These are phyloP conservation scores for Plasmopara muralis DNA, from an alignment of 352 stramenopile genomes.

Conservation along the genomic window DNA sequence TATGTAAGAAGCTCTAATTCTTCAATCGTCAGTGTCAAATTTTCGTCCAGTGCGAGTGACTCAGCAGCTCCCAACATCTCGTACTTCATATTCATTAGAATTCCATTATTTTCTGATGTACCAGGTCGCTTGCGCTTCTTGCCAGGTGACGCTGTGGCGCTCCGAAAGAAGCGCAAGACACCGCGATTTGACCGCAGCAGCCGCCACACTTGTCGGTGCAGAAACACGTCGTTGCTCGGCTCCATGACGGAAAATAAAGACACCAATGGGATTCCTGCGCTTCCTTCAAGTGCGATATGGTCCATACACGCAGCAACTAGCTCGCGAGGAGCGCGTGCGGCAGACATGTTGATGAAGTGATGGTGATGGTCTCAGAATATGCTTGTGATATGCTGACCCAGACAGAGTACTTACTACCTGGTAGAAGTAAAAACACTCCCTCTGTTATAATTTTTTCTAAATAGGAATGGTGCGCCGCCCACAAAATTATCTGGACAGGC, in stretches of 20 bases:
- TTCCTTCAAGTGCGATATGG: conserved; percentile 53
- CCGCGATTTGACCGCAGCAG: conserved; percentile 34
- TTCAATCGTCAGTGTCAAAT: conserved; percentile 1
- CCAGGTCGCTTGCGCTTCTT: conserved; percentile 59
- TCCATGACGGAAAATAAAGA: conserved; percentile 41
- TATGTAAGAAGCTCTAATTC: conserved; percentile 21
- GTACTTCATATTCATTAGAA: conserved; percentile 16
- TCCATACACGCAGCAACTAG: conserved; percentile 58
- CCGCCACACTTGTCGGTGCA: conserved; percentile 53
- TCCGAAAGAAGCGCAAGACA: conserved; percentile 51
- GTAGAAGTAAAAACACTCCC: too few species aligned
- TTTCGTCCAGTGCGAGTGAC: neutral
- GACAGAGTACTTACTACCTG: too few species aligned
- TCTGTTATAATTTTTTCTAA: too few species aligned
- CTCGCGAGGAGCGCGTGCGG: conserved; percentile 24
- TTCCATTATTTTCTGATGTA: neutral
- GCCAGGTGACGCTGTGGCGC: conserved; percentile 1
- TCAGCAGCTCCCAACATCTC: conserved; percentile 11
- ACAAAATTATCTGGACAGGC: too few species aligned
- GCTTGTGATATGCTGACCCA: too few species aligned
- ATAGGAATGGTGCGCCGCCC: too few species aligned
- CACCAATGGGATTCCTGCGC: conserved; percentile 31
- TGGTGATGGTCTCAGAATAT: too few species aligned
- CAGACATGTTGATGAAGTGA: conserved; percentile 10
- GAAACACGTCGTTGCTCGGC: conserved; percentile 24